phyloP scores from a whole-genome alignment of 2,329 filamentous ascomycete genomes.

The Nothophaeocryptopus gaeumannii region DNA sequence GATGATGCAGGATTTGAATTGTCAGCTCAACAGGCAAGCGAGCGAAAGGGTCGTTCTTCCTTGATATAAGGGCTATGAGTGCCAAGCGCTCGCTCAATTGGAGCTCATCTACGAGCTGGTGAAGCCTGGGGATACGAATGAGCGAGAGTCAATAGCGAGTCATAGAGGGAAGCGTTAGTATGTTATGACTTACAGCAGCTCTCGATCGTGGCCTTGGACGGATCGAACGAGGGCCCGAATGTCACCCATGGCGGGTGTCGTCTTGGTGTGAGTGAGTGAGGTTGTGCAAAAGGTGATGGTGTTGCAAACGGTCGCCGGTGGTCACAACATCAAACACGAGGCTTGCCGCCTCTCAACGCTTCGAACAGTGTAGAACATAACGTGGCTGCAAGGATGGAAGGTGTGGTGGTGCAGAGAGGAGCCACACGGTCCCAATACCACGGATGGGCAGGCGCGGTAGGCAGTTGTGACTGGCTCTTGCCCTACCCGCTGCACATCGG shows the following conservation, averaged over 20 bases:
- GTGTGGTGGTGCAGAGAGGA: too few relatives aligned
- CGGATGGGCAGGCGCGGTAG: too few relatives aligned
- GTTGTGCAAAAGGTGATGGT: too few relatives aligned
- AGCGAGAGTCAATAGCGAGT: not conserved
- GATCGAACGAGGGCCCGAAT: slow-evolving; percentile 1
- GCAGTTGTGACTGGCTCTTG: too few relatives aligned
- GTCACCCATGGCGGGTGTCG: slow-evolving; percentile 2
- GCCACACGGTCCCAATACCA: too few relatives aligned
- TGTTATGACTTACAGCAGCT: not conserved
- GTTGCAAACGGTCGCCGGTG: too few relatives aligned
- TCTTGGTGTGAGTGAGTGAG: not conserved
- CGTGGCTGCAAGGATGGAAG: too few relatives aligned
- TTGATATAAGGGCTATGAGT: slow-evolving; percentile 9
- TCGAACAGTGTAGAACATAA: too few relatives aligned
- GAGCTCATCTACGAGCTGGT: slow-evolving; percentile 13
- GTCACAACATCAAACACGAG: too few relatives aligned
- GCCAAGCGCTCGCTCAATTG: slow-evolving; percentile 12
- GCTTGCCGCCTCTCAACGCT: too few relatives aligned
- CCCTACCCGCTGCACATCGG: too few relatives aligned
- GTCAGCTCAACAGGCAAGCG: slow-evolving; percentile 40
- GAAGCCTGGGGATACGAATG: slow-evolving; percentile 12
- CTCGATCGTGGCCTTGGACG: not conserved
- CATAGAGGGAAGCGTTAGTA: not conserved
- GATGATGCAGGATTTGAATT: slow-evolving; percentile 34
- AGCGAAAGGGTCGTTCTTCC: slow-evolving; percentile 35